Evolutionary conservation across 2,329 filamentous ascomycete genomes (phyloP).

Genomic region (Aspergillus alliaceus): DNA sequence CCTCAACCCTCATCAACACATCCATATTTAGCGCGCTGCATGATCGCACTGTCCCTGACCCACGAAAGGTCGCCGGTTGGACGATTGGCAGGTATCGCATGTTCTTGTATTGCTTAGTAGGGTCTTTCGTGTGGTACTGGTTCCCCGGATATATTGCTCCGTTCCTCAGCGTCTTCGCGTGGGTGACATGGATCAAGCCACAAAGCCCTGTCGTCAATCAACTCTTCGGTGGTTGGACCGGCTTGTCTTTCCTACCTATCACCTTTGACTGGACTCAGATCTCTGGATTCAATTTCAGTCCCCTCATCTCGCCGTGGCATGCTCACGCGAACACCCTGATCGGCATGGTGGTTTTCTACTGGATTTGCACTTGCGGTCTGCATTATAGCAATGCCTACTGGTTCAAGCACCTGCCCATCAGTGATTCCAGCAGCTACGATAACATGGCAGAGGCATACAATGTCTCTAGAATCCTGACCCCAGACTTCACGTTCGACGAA

Average conservation of each 20-base stretch:
- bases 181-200: constrained; percentile 70
- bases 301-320: constrained; percentile 70
- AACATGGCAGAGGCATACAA: constrained; percentile 67
- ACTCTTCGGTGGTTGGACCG: constrained; percentile 68
- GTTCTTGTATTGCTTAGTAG: constrained; percentile 60
- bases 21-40: constrained; percentile 73
- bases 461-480: constrained; percentile 61
- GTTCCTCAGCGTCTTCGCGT: constrained; percentile 69
- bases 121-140: constrained; percentile 66
- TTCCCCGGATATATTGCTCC: constrained; percentile 69
- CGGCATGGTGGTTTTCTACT: constrained; percentile 65
- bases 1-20: constrained; percentile 64
- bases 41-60: constrained; percentile 58
- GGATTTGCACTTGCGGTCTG: constrained; percentile 58
- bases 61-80: constrained; percentile 61
- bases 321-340: constrained; percentile 72
- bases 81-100: constrained; percentile 65
- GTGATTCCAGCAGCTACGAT: constrained; percentile 69
- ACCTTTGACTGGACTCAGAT: constrained; percentile 78
- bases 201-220: constrained; percentile 69
- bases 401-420: constrained; percentile 65
- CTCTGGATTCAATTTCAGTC: constrained; percentile 66
- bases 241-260: constrained; percentile 67
- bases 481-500: constrained; percentile 62
- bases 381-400: constrained; percentile 70